Evolutionary conservation across 768 basidiomycete species (phyloP), one percentile per base, ranked within the genome.

Genomic region (Candolleomyces efflorescens): DNA sequence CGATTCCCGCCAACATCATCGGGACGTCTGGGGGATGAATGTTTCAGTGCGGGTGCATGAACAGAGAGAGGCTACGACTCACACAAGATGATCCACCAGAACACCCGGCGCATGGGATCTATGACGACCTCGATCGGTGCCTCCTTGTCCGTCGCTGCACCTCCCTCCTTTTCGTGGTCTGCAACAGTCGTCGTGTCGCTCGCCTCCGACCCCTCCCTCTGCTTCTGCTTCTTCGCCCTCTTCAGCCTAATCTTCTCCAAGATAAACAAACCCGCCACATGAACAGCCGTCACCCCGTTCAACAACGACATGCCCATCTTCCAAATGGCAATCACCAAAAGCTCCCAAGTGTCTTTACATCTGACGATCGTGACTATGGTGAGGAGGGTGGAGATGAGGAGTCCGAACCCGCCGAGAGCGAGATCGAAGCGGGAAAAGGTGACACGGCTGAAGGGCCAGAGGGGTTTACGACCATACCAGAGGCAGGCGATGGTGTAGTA

Each of bases 1-100:
- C 60, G 64, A 72, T 69, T 11, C 71, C 71, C 18, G 68, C 68
- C 27, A 72, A 56, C 69, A 70, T 70, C 1, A 67, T 65, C 43
- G 69, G 69, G 20, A 69, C 56, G 55, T 70, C 69, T 72, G 47
- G 10, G 17, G 18, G 17, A 17, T 32, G 37, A n/a, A n/a, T n/a
- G n/a, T n/a, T n/a, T n/a, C n/a, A n/a, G n/a, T n/a, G n/a, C 17
- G 37, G 36, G 26, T 20, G 24, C 5, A 46, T 45, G 26, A 24
- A 22, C 4, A 36, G n/a, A n/a, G n/a, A n/a, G n/a, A n/a, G n/a
- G n/a, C n/a, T n/a, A n/a, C n/a, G n/a, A 61, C 60, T 55, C 53
- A 61, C 60, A 61, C 20, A 59, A 20, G 9, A 61, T 3, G 7
- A 61, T 49, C 60, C 60, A 61, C 56, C 56, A 61, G 10, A 41